phyloP scores from a whole-genome alignment of 148 eudicot genomes.

The Rhododendron ferrugineum region DNA sequence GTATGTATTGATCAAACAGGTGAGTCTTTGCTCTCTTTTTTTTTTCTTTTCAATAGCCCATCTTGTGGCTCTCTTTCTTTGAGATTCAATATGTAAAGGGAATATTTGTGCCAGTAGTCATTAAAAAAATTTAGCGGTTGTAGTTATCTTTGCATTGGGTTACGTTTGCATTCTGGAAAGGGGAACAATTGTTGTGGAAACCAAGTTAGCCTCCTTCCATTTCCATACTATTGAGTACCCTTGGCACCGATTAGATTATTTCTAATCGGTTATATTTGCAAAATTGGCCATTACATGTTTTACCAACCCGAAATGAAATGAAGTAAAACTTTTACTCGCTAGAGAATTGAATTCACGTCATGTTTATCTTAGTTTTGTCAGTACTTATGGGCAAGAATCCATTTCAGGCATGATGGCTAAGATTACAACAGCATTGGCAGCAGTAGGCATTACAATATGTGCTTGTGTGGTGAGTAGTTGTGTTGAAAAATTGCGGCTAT shows the following conservation, averaged over 20 bases:
- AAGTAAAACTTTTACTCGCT: background rate
- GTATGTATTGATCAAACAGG: conserved; percentile 78
- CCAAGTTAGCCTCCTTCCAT: background rate
- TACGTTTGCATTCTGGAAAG: background rate
- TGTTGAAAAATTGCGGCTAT: background rate
- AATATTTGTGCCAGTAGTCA: background rate
- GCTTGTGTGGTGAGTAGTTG: conserved; percentile 76
- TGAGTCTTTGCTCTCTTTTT: conserved; percentile 16
- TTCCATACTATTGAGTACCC: background rate
- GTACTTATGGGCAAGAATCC: background rate
- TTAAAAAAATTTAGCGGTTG: background rate
- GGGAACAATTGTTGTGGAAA: background rate
- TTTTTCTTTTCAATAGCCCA: background rate
- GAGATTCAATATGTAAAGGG: background rate
- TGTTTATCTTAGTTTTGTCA: background rate
- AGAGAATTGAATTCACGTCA: background rate
- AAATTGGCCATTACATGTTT: background rate
- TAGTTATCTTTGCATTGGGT: background rate
- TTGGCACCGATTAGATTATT: background rate
- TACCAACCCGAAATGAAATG: background rate
- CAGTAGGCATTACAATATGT: conserved; percentile 63
- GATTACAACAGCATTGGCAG: conserved; percentile 56
- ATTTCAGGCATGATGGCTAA: conserved; percentile 78
- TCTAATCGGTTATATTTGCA: background rate
- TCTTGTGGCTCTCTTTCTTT: background rate